Evolutionary conservation across 305 asterid species (phyloP).

Genomic region (Fraxinus platypoda): DNA sequence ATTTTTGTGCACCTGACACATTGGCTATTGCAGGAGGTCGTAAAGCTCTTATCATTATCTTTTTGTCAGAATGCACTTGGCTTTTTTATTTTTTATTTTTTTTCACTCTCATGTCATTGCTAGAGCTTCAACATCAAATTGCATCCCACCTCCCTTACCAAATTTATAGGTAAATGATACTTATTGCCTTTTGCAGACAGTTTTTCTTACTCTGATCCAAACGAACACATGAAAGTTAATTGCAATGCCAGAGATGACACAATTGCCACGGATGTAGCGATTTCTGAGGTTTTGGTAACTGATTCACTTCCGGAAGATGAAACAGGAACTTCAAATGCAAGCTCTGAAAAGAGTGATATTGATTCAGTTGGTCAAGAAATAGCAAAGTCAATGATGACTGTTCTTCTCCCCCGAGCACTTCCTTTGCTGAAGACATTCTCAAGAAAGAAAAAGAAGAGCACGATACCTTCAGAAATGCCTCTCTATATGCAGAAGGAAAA

Average conservation of each 20-base stretch:
- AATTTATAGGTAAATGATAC: constrained; percentile 16
- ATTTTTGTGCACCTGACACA: constrained; percentile 60
- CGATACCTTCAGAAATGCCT: constrained; percentile 30
- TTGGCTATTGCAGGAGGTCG: constrained; percentile 63
- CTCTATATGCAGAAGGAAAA: constrained; percentile 34
- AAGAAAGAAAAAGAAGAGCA: constrained; percentile 62
- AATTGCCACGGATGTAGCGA: constrained; percentile 28
- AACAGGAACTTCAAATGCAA: constrained; percentile 30
- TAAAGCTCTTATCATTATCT: constrained; percentile 15
- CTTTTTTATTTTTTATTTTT: not conserved
- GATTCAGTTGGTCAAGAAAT: constrained; percentile 61
- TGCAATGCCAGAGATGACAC: constrained; percentile 33
- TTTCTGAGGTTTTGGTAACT: constrained; percentile 38
- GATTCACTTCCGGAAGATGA: constrained; percentile 63
- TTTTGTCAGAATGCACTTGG: not conserved
- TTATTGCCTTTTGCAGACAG: constrained; percentile 40
- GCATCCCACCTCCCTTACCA: constrained; percentile 13
- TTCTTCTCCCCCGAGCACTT: constrained; percentile 83
- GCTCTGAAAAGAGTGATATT: constrained; percentile 51
- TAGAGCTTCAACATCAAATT: constrained; percentile 15
- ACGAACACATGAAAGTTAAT: constrained; percentile 23
- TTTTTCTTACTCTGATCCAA: constrained; percentile 29
- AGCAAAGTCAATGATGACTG: constrained; percentile 69
- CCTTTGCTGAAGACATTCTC: constrained; percentile 75
- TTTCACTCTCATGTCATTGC: not conserved